A percentile compares a stretch with the other conserved stretches of the same genome.
These are phyloP conservation scores for Rubus parviflorus DNA, from an alignment of 306 rosid genomes.

Conservation along the genomic window DNA sequence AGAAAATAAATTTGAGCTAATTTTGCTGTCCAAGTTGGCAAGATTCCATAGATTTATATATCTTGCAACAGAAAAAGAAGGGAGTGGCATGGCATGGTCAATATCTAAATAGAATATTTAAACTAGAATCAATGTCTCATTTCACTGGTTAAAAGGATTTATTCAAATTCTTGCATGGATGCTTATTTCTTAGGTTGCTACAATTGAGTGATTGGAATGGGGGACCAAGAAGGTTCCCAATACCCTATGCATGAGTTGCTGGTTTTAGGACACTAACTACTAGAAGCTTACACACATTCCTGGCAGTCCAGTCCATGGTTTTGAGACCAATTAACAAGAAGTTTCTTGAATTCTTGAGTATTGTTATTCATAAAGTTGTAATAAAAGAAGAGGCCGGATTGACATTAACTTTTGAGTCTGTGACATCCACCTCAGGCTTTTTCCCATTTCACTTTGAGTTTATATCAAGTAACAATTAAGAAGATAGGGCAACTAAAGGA, in stretches of 20 bases:
- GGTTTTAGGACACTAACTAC: neutral
- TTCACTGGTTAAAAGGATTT: neutral
- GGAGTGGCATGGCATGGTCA: neutral
- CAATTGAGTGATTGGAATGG: neutral
- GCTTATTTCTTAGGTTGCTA: neutral
- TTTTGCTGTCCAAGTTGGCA: conserved; percentile 18
- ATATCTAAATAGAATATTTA: conserved; percentile 13
- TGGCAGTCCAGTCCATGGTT: neutral
- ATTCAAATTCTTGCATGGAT: conserved; percentile 17
- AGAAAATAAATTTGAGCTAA: neutral
- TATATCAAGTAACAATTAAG: neutral
- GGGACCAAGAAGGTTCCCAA: neutral
- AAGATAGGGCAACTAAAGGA: neutral
- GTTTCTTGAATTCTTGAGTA: neutral
- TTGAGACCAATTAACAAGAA: neutral
- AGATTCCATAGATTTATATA: conserved; percentile 7
- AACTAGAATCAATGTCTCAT: conserved; percentile 19
- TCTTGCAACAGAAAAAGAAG: neutral
- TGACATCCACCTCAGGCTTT: neutral
- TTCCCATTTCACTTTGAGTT: neutral
- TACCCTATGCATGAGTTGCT: neutral
- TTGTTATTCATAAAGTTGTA: too few species aligned
- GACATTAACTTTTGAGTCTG: too few species aligned
- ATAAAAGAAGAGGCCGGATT: too few species aligned
- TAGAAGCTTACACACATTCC: neutral